Base-by-base conservation (phyloP, 768 basidiomycete genomes). In the Leccinum barrowsii region DNA sequence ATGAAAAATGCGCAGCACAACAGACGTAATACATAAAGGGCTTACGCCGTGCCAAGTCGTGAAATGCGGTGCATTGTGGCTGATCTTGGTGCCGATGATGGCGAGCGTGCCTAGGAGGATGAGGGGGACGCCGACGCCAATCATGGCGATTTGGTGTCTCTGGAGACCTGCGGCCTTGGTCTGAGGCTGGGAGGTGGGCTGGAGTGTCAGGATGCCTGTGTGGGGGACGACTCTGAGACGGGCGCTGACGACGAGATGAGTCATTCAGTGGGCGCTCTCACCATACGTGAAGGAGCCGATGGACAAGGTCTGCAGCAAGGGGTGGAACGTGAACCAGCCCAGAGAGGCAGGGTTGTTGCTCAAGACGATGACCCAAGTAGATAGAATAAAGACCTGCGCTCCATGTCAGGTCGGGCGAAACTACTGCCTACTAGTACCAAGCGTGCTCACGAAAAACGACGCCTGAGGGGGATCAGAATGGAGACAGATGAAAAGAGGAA, bases 11-110 rank as follows among this genome's bases (percentile, higher is more conserved):
- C 48, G 17, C 32, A 47, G 46, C 24, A 30, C 17, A 24, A 30
- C 6, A 32, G 5, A 32, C 30, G 30, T 32, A 32, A 32, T 19
- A 11, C 26, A 34, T 42, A n/a, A 19, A 37, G 42, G 22, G 66
- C 84, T 64, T 69, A 90, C 89, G 4, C 82, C 85, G 73, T 94
- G 92, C 89, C 87, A 90, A 8, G 84, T 81, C 4, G 78, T 80
- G 59, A 90, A 87, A 66, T 93, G 92, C 4, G 75, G 59, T 1
- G 77, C 77, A 5, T 63, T 72, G 53, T 80, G 74, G 0, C 78
- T 56, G 46, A 70, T 72, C 68, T 94, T 94, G 66, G 86, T 85
- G 56, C 79, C 80, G 53, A 79, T 74, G 50, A 94, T 81, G 1
- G 86, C 79, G n/a, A 76, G 69, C 1, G 83, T 80, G 2, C 91